Evolutionary conservation across 2,329 filamentous ascomycete genomes (phyloP).

Genomic region (Rutstroemia sp.): DNA sequence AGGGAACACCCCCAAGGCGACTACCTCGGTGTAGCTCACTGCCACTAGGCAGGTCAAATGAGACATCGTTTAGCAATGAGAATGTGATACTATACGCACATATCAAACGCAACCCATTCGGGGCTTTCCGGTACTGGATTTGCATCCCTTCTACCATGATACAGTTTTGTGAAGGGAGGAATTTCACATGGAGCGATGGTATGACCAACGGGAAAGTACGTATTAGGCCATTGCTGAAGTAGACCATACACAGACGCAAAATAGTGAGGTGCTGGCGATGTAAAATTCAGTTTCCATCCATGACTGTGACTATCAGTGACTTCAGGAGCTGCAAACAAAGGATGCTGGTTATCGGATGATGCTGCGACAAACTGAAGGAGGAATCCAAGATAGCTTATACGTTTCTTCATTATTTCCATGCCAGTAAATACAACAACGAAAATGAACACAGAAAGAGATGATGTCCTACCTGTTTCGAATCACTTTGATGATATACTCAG

Average conservation of each 20-base stretch:
- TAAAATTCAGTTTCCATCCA: slow-evolving; percentile 37
- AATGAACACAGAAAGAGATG: too few relatives aligned
- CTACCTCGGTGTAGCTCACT: background rate
- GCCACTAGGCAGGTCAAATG: too few relatives aligned
- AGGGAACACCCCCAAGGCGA: too few relatives aligned
- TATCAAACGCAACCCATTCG: slow-evolving; percentile 46
- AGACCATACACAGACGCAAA: slow-evolving; percentile 40
- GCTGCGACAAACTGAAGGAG: background rate
- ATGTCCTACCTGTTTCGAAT: background rate
- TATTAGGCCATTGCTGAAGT: slow-evolving; percentile 44
- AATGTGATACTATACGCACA: slow-evolving; percentile 24
- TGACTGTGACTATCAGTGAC: background rate
- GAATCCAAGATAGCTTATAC: background rate
- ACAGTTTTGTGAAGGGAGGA: slow-evolving; percentile 39
- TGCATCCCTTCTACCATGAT: slow-evolving; percentile 39
- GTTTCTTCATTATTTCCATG: background rate
- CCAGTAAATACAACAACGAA: too few relatives aligned
- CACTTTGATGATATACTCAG: background rate
- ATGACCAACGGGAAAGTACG: slow-evolving; percentile 44
- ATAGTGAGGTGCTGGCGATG: slow-evolving; percentile 39
- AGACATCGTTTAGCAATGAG: background rate
- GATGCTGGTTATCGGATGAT: background rate
- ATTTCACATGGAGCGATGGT: slow-evolving; percentile 39
- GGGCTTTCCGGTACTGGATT: slow-evolving; percentile 36
- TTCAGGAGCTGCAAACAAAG: background rate